Base-by-base conservation (phyloP, 2,329 filamentous ascomycete species). In the Tolypocladium amazonense region DNA sequence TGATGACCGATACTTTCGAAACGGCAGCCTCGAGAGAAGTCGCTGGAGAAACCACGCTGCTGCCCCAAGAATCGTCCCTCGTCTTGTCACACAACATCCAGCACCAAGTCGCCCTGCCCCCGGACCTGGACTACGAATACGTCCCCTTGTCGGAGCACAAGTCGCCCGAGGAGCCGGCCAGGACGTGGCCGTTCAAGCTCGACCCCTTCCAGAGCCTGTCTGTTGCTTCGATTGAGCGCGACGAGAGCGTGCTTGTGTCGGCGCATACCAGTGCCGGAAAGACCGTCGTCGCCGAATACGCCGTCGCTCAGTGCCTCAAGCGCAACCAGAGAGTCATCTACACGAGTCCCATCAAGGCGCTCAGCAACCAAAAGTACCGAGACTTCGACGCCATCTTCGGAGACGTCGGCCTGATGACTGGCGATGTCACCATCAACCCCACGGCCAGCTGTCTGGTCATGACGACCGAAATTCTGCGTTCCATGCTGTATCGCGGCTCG, bases 291-390 rank as follows among this genome's bases (percentile, higher is more conserved):
- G 94, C 94, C 63, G 94, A 99, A 74, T 99, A 99, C 71, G 95
- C 94, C 25, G 95, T 99, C 71, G 94, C 95, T 20, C 94, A 99
- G 70, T 96, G 94, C 73, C 80, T 99, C 73, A 95, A 94, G 81
- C 90, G 92, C 73, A 97, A 97, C 76, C 94, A 99, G 78, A 85
- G 94, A 71, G 93, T 99, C 68, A 99, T 99, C 73, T 99, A 99
- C 77, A 99, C 94, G 11, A 97, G 92, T 81, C 94, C 94, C 1
- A 99, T 99, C 81, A 99, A 99, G 77, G 94, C 94, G 14, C 79
- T 99, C 68, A 97, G 92, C 75, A 99, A 99, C 76, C 94, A 99
- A 71, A 99, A 99, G 73, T 99, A 96, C 73, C 84, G 94, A 79
- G 94, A 99, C 71, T 99, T 99, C 73, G 87, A 89, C 66, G 90